Evolutionary conservation across 106 monocot genomes (phyloP), one percentile per base, ranked within the genome.

Genomic region (Hemerocallis citrina): DNA sequence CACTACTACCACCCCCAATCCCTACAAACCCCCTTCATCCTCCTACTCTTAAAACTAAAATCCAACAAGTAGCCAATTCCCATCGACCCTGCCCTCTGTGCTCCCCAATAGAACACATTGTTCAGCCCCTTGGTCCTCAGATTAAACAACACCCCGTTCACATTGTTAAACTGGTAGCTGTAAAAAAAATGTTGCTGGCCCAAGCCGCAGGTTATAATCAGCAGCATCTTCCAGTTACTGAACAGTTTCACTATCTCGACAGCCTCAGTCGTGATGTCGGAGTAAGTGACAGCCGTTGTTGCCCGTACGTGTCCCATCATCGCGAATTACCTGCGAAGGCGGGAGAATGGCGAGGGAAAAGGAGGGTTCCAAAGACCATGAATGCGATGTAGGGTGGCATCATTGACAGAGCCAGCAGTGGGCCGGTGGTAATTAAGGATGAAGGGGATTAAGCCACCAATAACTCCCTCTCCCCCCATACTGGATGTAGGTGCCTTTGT

Each of bases 181-280:
- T 92, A 92, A 84, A 92, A 92, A 78, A 92, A 92, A n/a, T n/a
- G 67, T 92, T 92, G 78, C 87, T 87, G 11, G 78, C 87, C 92
- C 92, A 92, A 0, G 92, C 74, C 12, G 92, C 84, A 8, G 92
- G 88, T n/a, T 47, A 72, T 14, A 22, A 92, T 56, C 7, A 88
- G 84, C 42, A 92, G 84, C 92, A 88, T 88, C 51, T 59, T 74
- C 84, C 88, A 81, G 65, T 87, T 64, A 16, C 31, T 17, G 72
- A 92, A 92, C 3, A 92, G 81, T 51, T 71, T 67, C 16, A 81
- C 28, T 38, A 84, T 78, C 67, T 74, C 73, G 11, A 68, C 5
- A 1, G 20, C 70, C 55, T 92, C 92, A n/a, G 71, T 51, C 44
- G 43, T 3, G 15, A 66, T 67, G 62, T 56, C 61, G 37, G 88